Evolutionary conservation across 305 asterid species (phyloP).

Genomic region (Salvia sclarea): DNA sequence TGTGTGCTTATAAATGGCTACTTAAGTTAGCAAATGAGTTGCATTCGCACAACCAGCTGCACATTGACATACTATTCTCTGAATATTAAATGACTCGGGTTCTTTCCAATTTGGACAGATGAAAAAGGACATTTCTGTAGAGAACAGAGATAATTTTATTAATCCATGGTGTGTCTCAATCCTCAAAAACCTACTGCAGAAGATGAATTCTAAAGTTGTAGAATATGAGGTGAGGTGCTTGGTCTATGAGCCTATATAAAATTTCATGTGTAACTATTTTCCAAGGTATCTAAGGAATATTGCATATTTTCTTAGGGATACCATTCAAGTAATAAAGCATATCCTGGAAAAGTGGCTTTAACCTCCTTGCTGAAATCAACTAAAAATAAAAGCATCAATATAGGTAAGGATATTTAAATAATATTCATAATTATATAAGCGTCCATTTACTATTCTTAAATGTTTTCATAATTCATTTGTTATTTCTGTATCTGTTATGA

Average conservation of each 20-base stretch:
- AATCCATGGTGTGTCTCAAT: slow-evolving; percentile 81
- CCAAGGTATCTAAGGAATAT: slow-evolving; percentile 15
- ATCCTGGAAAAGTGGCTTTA: slow-evolving; percentile 81
- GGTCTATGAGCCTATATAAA: slow-evolving; percentile 9
- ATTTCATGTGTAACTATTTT: slow-evolving; percentile 1
- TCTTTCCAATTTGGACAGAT: slow-evolving; percentile 43
- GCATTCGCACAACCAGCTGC: slow-evolving; percentile 18
- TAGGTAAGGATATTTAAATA: slow-evolving; percentile 50
- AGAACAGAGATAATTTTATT: slow-evolving; percentile 46
- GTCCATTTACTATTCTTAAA: slow-evolving; percentile 1
- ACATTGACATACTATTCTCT: neutral
- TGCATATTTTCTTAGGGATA: slow-evolving; percentile 63
- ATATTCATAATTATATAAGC: slow-evolving; percentile 10
- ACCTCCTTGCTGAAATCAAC: slow-evolving; percentile 72
- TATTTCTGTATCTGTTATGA: slow-evolving; percentile 10
- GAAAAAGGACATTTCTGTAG: slow-evolving; percentile 35
- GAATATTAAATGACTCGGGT: slow-evolving; percentile 26
- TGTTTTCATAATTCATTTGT: slow-evolving; percentile 6
- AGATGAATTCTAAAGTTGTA: slow-evolving; percentile 48
- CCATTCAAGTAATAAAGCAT: slow-evolving; percentile 59
- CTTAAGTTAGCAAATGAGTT: neutral
- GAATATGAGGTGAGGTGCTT: slow-evolving; percentile 49
- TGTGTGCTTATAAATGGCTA: neutral
- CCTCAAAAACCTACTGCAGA: slow-evolving; percentile 45
- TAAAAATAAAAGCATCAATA: slow-evolving; percentile 66